Conservation (phyloP, 495 filamentous ascomycete genomes). For the Hypoxylon lienhwacheense region DNA sequence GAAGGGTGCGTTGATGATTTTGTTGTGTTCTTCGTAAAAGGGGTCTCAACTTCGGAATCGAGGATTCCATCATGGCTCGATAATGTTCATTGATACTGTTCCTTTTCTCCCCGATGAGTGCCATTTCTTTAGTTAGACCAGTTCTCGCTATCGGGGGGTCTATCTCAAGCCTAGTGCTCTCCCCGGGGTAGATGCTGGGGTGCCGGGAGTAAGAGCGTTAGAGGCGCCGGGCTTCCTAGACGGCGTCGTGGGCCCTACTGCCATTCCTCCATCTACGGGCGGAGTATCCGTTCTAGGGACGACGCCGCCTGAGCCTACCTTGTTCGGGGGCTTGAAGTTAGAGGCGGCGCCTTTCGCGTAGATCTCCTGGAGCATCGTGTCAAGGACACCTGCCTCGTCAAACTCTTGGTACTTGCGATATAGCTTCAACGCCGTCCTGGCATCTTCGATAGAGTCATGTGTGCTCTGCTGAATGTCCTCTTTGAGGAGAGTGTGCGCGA, state of each 20-base stretch:
- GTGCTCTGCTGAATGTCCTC: conserved; percentile 88
- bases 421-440: conserved; percentile 81
- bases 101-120: too few relatives aligned
- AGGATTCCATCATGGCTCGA: too few relatives aligned
- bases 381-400: conserved; percentile 77
- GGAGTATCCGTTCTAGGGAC: conserved; percentile 44
- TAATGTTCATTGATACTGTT: too few relatives aligned
- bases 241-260: conserved; percentile 36
- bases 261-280: conserved; percentile 26
- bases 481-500: conserved; percentile 84
- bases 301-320: conserved; percentile 25
- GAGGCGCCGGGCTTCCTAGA: conserved; percentile 20
- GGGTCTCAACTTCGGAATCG: too few relatives aligned
- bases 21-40: too few relatives aligned
- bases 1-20: too few relatives aligned
- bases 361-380: conserved; percentile 76
- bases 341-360: conserved; percentile 71
- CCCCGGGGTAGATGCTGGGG: conserved; percentile 19
- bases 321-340: conserved; percentile 73
- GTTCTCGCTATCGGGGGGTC: too few relatives aligned
- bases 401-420: conserved; percentile 92
- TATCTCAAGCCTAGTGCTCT: conserved; percentile 5
- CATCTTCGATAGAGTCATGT: conserved; percentile 94
- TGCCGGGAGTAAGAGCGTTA: conserved; percentile 5
- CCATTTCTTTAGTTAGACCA: too few relatives aligned